Evolutionary conservation across 2,329 filamentous ascomycete species (phyloP), one percentile per base, ranked within the genome.

Genomic region (Trichoderma oligosporum): DNA sequence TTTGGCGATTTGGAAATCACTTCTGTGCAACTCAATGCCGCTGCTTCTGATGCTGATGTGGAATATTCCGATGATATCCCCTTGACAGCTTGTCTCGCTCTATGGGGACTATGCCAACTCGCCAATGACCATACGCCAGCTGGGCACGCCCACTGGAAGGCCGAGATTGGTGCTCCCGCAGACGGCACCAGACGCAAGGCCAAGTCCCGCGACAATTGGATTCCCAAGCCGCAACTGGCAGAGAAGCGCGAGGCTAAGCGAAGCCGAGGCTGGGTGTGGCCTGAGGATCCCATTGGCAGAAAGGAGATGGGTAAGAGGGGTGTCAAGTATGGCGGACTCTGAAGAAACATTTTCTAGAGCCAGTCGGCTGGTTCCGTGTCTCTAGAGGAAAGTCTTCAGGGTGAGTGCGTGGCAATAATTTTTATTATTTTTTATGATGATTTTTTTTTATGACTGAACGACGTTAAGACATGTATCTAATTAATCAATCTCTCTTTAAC

Each of bases 1-100:
- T 97, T 96, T 68, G 92, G 93, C n/a, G 90, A 86, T 71, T 78
- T 97, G 4, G 92, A 97, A 71, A 81, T 96, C 25, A 76, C 78
- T 16, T 80, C 77, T 41, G 79, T 86, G 18, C 82, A 82, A 65
- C 79, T 86, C 36, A 79, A 78, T n/a, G 68, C 73, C 42, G 63
- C 71, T 9, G 66, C 68, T 8, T 68, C 69, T 7, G 68, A 67
- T 41, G 61, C 60, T 38, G 25, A 39, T 16, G 65, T 64, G 5
- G 60, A 65, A 29, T 67, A 63, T 12, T 66, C 67, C 8, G 64
- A 62, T 38, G 67, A 65, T 16, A 65, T 73, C 63, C 78, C 80
- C 55, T 78, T 89, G 65, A 91, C 88, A 0, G 87, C 87, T 11
- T 83, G 84, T 60, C 78, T 92, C 7, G 88, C 88, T 1, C 80